Base-by-base conservation (phyloP, 257 asterid species). In the Scutellaria minor region DNA sequence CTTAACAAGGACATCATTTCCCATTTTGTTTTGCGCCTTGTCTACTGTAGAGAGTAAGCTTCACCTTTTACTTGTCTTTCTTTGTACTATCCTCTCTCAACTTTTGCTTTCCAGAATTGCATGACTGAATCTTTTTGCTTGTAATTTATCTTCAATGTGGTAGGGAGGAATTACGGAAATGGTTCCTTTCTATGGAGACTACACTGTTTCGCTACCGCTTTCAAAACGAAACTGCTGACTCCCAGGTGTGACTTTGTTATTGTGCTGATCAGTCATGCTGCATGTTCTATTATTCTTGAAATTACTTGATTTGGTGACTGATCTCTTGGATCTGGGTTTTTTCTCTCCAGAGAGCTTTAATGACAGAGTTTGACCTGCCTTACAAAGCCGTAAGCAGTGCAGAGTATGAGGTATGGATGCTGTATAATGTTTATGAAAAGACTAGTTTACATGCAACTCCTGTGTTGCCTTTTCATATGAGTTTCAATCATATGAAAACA, bases 131-230 rank as follows among this genome's bases (percentile, higher is more conserved):
- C 54, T 47, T 54, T 72, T 68, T 70, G 9, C 51, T 59, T 46
- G 54, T 67, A 46, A 75, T 69, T 70, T 64, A 46, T 50, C 58
- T 55, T 15, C 39, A 13, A 48, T 4, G 6, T 77, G 46, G 61
- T 54, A 94, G 98, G 78, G 99, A 91, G 83, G 97, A 91, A 71
- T 80, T 91, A 75, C 79, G 97, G 79, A 91, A 75, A 81, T 91
- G 97, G 97, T 94, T 91, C 85, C 95, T 94, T 75, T 91, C 96
- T 24, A 84, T 85, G 83, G 97, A 94, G 89, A 89, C 97, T 59
- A 78, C 90, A 62, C 80, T 94, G 31, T 94, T 94, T 76, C 89
- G 96, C 48, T 83, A 85, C 76, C 97, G 99, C 8, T 88, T 91
- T 78, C 90, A 61, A 72, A 59, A 4, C 31, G 85, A 88, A 85